A percentile compares a stretch with the other conserved stretches of the same genome.
Conservation (phyloP, 116 monocot species). For the Cymodocea nodosa region DNA sequence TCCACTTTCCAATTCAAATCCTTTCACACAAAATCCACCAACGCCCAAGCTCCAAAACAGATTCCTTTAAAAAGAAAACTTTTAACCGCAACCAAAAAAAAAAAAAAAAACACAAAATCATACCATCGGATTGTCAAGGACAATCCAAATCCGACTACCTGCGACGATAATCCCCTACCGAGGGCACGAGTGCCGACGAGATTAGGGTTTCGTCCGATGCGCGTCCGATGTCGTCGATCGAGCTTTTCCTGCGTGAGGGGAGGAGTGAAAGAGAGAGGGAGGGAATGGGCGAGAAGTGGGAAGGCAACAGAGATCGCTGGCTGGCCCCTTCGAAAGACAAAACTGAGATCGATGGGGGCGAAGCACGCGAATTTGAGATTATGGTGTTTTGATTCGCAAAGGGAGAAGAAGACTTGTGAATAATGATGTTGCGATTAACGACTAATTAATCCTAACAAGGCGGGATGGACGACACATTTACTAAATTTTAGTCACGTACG, state of each 20-base stretch:
- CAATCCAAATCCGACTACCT: neutral
- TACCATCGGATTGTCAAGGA: neutral
- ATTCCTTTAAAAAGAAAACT: too few species aligned
- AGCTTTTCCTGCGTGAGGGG: neutral
- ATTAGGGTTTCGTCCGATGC: neutral
- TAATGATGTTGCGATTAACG: too few species aligned
- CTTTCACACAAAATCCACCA: neutral
- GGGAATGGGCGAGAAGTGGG: neutral
- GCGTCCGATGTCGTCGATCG: neutral
- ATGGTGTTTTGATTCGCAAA: too few species aligned
- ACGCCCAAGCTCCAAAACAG: neutral
- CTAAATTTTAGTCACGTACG: too few species aligned
- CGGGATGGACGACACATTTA: too few species aligned
- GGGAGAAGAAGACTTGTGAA: too few species aligned
- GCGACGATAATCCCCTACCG: neutral
- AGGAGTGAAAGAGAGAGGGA: constrained; percentile 2
- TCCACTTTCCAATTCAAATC: neutral
- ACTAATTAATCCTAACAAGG: too few species aligned
- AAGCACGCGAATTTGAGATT: too few species aligned
- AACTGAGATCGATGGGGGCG: too few species aligned
- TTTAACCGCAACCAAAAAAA: too few species aligned
- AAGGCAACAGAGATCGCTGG: neutral
- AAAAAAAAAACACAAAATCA: too few species aligned
- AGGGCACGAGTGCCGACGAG: neutral
- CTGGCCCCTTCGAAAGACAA: too few species aligned